These are phyloP conservation scores for Collybia sordida DNA, from an alignment of 768 basidiomycete species.

Conservation along the genomic window DNA sequence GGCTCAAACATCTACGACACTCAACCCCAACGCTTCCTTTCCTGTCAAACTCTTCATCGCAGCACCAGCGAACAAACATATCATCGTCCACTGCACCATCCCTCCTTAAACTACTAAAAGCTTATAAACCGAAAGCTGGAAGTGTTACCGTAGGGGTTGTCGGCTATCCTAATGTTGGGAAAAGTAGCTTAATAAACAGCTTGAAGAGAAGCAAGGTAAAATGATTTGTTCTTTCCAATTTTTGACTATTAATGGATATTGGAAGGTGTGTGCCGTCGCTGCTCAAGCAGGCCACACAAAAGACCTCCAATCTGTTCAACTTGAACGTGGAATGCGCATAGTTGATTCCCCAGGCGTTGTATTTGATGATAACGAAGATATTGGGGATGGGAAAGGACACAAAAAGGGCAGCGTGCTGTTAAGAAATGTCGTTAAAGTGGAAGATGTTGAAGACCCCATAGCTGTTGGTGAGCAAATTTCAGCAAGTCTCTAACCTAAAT, in stretches of 20 bases:
- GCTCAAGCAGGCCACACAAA: constrained; percentile 95
- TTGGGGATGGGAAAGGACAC: constrained; percentile 37
- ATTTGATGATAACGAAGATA: constrained; percentile 75
- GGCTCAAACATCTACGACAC: constrained; percentile 91
- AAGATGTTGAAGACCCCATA: constrained; percentile 88
- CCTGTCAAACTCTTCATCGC: constrained; percentile 73
- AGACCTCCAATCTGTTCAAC: constrained; percentile 84
- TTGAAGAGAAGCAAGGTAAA: constrained; percentile 79
- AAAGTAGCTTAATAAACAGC: constrained; percentile 92
- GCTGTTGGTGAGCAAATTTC: constrained; percentile 64
- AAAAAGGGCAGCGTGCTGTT: constrained; percentile 70
- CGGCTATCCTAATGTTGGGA: constrained; percentile 97
- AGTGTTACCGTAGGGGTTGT: constrained; percentile 88
- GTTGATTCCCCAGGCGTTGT: constrained; percentile 98
- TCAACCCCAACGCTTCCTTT: constrained; percentile 93
- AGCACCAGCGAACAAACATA: constrained; percentile 78
- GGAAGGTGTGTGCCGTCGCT: constrained; percentile 87
- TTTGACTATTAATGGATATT: neutral
- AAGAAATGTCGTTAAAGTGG: constrained; percentile 87
- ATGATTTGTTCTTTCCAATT: neutral
- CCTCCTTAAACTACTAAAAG: constrained; percentile 80
- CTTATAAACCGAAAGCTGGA: constrained; percentile 69
- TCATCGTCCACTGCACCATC: constrained; percentile 76
- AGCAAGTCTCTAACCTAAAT: constrained; percentile 5
- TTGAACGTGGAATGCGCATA: constrained; percentile 90